Percentiles rank a stretch among this genome's conserved stretches.
phyloP scores from a whole-genome alignment of 75 land plant species.

The Picea glauca region DNA sequence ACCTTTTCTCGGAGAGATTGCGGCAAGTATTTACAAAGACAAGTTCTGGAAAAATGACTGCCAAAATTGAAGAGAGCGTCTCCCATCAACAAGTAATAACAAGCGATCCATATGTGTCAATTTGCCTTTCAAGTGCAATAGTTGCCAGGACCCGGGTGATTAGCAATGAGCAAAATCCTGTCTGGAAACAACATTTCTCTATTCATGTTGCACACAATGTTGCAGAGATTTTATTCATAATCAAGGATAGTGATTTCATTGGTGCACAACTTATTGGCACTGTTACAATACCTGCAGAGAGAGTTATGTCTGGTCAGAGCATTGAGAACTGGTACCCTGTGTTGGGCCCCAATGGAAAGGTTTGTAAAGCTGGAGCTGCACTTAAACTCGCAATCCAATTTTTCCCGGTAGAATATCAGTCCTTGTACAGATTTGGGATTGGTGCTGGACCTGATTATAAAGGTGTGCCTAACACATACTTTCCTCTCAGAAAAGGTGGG shows the following conservation, averaged over 20 bases:
- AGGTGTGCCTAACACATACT: conserved; percentile 70
- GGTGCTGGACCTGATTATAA: conserved; percentile 40
- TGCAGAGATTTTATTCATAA: conserved; percentile 53
- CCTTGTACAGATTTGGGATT: conserved; percentile 49
- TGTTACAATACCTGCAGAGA: conserved; percentile 56
- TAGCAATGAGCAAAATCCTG: conserved; percentile 51
- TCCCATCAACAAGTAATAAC: conserved; percentile 45
- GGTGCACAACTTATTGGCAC: conserved; percentile 75
- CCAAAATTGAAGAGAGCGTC: conserved; percentile 12
- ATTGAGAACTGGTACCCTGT: conserved; percentile 56
- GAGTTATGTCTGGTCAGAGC: conserved; percentile 22
- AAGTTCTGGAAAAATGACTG: conserved; percentile 19
- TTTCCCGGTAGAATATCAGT: conserved; percentile 42
- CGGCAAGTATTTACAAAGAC: conserved; percentile 38
- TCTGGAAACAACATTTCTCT: conserved; percentile 74
- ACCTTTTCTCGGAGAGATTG: conserved; percentile 54
- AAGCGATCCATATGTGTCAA: conserved; percentile 87
- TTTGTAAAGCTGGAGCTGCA: conserved; percentile 38
- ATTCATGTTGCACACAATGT: conserved; percentile 79
- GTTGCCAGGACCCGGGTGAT: conserved; percentile 70
- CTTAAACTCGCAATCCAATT: conserved; percentile 52
- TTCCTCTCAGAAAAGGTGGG: conserved; percentile 58
- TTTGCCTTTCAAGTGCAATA: conserved; percentile 48
- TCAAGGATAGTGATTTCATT: conserved; percentile 82
- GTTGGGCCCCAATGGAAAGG: conserved; percentile 48